phyloP scores from a whole-genome alignment of 2,329 filamentous ascomycete genomes.

The Pseudogymnoascus sp. region DNA sequence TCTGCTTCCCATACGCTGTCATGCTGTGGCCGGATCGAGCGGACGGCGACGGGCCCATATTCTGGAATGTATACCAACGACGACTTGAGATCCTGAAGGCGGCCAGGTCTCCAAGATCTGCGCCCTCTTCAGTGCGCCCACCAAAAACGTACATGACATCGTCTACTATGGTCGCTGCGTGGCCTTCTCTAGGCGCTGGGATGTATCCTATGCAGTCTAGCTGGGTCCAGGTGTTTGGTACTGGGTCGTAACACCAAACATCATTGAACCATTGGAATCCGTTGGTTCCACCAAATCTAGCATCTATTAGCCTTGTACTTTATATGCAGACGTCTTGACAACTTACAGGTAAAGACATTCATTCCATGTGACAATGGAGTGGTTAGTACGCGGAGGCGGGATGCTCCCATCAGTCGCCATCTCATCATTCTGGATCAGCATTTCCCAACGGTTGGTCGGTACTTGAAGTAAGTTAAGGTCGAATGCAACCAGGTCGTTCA shows the following conservation, averaged over 20 bases:
- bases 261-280: slow-evolving; percentile 98
- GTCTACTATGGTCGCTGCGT: slow-evolving; percentile 85
- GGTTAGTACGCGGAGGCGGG: slow-evolving; percentile 87
- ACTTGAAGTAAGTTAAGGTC: slow-evolving; percentile 92
- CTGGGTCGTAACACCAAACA: slow-evolving; percentile 91
- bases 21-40: slow-evolving; percentile 93
- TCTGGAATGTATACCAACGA: slow-evolving; percentile 98
- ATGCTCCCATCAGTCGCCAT: slow-evolving; percentile 51
- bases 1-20: slow-evolving; percentile 87
- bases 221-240: slow-evolving; percentile 73
- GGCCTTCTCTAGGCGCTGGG: slow-evolving; percentile 83
- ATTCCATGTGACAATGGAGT: slow-evolving; percentile 82
- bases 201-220: slow-evolving; percentile 97
- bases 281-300: slow-evolving; percentile 92
- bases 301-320: slow-evolving; percentile 16
- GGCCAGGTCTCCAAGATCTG: slow-evolving; percentile 84
- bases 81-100: slow-evolving; percentile 74
- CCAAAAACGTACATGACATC: slow-evolving; percentile 99
- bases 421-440: slow-evolving; percentile 67
- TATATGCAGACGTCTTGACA: background rate
- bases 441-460: slow-evolving; percentile 86
- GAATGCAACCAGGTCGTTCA: slow-evolving; percentile 93
- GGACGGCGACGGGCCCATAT: slow-evolving; percentile 95
- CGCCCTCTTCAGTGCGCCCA: slow-evolving; percentile 85
- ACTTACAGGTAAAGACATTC: slow-evolving; percentile 89